These are phyloP conservation scores for Aspergillus melleus DNA, from an alignment of 2,329 filamentous ascomycete genomes.

Conservation along the genomic window DNA sequence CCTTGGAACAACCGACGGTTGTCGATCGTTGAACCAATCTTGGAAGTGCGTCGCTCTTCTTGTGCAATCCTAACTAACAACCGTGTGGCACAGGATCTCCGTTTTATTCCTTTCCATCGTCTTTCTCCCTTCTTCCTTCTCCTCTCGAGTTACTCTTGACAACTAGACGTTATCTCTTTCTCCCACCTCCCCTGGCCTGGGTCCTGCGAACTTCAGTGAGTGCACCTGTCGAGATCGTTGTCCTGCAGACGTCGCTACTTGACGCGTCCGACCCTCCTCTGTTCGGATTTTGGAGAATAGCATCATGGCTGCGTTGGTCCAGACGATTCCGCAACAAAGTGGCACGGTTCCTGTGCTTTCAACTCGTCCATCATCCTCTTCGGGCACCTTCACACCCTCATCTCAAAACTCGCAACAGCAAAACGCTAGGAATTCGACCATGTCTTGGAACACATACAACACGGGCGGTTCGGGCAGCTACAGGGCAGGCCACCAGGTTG, in stretches of 20 bases:
- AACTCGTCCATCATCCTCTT: conserved; percentile 66
- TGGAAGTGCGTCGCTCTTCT: conserved; percentile 13
- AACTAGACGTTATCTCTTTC: conserved; percentile 10
- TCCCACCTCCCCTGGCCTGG: conserved; percentile 2
- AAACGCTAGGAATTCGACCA: conserved; percentile 35
- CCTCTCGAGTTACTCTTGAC: conserved; percentile 19
- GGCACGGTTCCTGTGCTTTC: conserved; percentile 74
- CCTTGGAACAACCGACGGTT: neutral
- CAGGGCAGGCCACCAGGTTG: conserved; percentile 57
- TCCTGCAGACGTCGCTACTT: conserved; percentile 19
- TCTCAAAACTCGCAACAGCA: conserved; percentile 41
- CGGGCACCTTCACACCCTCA: conserved; percentile 53
- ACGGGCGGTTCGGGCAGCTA: conserved; percentile 44
- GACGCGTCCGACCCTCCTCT: conserved; percentile 22
- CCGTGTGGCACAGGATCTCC: conserved; percentile 23
- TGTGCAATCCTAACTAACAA: conserved; percentile 27
- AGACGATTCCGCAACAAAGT: conserved; percentile 75
- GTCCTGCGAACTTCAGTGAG: conserved; percentile 10
- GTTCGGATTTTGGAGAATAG: conserved; percentile 26
- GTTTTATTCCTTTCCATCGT: conserved; percentile 18
- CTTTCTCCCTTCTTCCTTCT: conserved; percentile 15
- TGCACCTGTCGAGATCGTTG: conserved; percentile 11
- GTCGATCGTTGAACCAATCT: conserved; percentile 15
- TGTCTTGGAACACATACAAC: conserved; percentile 46
- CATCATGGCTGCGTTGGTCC: conserved; percentile 82